phyloP scores from a whole-genome alignment of 495 filamentous ascomycete species.

The Talaromyces nanjingensis region DNA sequence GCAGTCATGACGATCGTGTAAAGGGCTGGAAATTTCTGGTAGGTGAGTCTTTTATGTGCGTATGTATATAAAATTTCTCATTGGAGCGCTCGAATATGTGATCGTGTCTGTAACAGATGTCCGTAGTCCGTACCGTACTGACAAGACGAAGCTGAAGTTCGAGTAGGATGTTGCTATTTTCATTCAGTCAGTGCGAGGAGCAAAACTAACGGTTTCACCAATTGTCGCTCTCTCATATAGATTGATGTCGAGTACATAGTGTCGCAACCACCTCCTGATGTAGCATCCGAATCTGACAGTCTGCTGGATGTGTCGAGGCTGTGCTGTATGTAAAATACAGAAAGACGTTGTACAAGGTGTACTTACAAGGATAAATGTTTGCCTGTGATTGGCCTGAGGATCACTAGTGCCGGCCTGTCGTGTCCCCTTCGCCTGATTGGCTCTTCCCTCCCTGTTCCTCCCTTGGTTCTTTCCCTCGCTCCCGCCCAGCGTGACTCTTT shows the following conservation, averaged over 20 bases:
- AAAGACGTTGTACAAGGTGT: background rate
- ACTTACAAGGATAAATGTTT: background rate
- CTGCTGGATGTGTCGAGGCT: background rate
- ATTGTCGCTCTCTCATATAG: background rate
- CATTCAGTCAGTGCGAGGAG: background rate
- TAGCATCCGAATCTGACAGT: background rate
- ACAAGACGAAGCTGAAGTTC: background rate
- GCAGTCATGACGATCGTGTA: background rate
- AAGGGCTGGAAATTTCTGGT: background rate
- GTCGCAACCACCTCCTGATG: background rate
- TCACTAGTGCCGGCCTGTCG: background rate
- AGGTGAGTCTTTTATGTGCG: background rate
- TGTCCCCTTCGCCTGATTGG: background rate
- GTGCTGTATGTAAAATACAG: background rate
- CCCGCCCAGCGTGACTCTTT: background rate
- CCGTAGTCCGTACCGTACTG: background rate
- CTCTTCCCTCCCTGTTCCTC: background rate
- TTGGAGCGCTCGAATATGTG: background rate
- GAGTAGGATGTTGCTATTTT: background rate
- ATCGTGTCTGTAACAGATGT: background rate
- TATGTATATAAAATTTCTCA: background rate
- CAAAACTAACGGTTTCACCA: background rate
- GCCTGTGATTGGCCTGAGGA: background rate
- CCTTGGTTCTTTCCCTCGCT: constrained; percentile 1
- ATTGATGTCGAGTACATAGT: background rate